phyloP scores from a whole-genome alignment of 2,329 filamentous ascomycete species.

The Xylariaceae sp. region DNA sequence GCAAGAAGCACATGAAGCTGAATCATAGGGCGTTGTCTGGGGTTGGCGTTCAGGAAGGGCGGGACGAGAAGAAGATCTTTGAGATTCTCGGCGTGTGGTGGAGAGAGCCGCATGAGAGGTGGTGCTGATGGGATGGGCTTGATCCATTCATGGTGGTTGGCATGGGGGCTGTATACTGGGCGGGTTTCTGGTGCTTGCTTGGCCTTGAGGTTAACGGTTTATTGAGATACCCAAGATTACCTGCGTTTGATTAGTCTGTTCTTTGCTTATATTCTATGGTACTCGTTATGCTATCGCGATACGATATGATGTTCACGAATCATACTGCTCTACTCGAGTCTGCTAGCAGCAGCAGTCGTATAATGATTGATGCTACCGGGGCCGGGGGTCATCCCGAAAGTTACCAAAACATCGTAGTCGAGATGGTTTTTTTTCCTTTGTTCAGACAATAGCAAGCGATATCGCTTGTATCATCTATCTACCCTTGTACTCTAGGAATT shows the following conservation, averaged over 20 bases:
- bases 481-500: background rate
- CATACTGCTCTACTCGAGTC: too few relatives aligned
- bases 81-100: constrained; percentile 78
- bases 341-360: too few relatives aligned
- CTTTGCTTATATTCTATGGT: too few relatives aligned
- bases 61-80: constrained; percentile 76
- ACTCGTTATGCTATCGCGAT: too few relatives aligned
- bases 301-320: too few relatives aligned
- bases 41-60: constrained; percentile 67
- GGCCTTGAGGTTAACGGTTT: background rate
- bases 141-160: background rate
- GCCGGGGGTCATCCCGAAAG: too few relatives aligned
- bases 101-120: constrained; percentile 71
- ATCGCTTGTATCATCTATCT: background rate
- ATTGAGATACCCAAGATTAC: background rate
- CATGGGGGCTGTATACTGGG: too few relatives aligned
- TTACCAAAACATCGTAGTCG: too few relatives aligned
- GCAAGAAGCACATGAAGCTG: constrained; percentile 75
- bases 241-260: background rate
- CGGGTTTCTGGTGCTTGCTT: background rate
- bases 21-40: constrained; percentile 79
- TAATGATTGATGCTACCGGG: too few relatives aligned
- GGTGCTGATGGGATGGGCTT: constrained; percentile 51
- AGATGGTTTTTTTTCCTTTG: background rate
- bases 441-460: background rate